phyloP scores from a whole-genome alignment of 257 asterid species.

The Ocimum tenuiflorum region DNA sequence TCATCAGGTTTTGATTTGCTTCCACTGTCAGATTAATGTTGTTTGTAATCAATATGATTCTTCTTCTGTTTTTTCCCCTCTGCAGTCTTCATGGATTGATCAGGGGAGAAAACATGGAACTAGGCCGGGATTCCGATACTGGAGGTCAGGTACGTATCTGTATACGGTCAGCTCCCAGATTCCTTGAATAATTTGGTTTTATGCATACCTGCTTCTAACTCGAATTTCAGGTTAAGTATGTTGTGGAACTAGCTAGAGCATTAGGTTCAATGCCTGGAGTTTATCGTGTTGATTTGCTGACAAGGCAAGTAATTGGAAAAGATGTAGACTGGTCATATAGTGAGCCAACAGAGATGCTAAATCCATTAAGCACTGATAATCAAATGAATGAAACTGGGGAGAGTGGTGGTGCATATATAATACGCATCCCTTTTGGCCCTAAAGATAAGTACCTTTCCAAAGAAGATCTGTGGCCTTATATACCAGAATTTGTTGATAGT shows the following conservation, averaged over 20 bases:
- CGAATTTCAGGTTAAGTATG: conserved; percentile 55
- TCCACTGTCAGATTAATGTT: neutral
- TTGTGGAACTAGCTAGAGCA: conserved; percentile 76
- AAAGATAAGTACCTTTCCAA: conserved; percentile 64
- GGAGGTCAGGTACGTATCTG: conserved; percentile 60
- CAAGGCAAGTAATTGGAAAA: conserved; percentile 57
- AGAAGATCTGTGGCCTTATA: conserved; percentile 71
- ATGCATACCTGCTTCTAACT: neutral
- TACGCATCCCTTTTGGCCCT: conserved; percentile 73
- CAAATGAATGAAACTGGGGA: conserved; percentile 48
- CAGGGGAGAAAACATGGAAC: conserved; percentile 79
- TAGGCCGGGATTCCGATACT: conserved; percentile 72
- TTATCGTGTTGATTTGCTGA: conserved; percentile 69
- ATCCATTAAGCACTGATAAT: conserved; percentile 42
- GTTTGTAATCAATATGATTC: neutral
- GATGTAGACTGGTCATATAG: conserved; percentile 71
- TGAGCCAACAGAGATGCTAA: conserved; percentile 71
- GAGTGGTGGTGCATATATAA: conserved; percentile 70
- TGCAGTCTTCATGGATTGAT: conserved; percentile 72
- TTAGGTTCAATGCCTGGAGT: conserved; percentile 75
- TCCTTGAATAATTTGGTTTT: neutral
- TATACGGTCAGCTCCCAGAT: too few species aligned
- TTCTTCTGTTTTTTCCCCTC: neutral
- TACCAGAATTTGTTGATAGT: conserved; percentile 73
- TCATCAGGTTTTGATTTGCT: conserved; percentile 41